Conservation (phyloP, 176 grass and related monocot species). For the Oropetium thomaeum region DNA sequence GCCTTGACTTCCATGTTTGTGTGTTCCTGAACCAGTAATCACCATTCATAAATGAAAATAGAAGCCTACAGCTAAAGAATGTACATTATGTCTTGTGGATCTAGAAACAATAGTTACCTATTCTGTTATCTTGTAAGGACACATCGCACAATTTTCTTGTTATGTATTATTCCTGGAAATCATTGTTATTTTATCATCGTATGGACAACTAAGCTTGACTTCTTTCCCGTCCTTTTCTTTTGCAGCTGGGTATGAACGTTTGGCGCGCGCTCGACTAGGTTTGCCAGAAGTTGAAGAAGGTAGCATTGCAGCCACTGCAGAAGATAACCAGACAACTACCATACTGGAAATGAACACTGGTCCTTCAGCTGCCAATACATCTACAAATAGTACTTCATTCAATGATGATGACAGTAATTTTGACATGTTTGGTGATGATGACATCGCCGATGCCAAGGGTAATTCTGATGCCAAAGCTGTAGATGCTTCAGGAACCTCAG, state of each 20-base stretch:
- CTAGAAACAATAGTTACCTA: not conserved
- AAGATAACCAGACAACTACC: conserved; percentile 43
- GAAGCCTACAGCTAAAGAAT: not conserved
- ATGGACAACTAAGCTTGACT: not conserved
- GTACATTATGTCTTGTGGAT: not conserved
- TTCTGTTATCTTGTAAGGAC: not conserved
- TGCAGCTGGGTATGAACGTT: conserved; percentile 85
- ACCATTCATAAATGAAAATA: not conserved
- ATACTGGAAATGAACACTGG: conserved; percentile 52
- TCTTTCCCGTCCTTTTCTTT: not conserved
- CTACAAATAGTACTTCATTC: conserved; percentile 25
- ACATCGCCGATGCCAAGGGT: conserved; percentile 45
- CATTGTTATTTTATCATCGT: not conserved
- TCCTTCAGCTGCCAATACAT: conserved; percentile 48
- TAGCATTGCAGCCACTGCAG: conserved; percentile 46
- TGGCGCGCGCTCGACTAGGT: conserved; percentile 60
- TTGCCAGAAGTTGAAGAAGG: conserved; percentile 43
- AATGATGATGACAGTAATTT: conserved; percentile 58
- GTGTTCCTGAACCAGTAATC: conserved; percentile 3
- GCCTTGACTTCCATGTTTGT: not conserved
- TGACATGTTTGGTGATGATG: conserved; percentile 93
- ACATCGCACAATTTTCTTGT: not conserved
- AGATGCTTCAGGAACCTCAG: conserved; percentile 38
- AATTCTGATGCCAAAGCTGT: conserved; percentile 34
- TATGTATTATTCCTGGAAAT: conserved; percentile 8